A percentile compares a stretch with the other conserved stretches of the same genome.
Conservation (phyloP, 2,329 filamentous ascomycete genomes). For the Raffaelea albimanens region DNA sequence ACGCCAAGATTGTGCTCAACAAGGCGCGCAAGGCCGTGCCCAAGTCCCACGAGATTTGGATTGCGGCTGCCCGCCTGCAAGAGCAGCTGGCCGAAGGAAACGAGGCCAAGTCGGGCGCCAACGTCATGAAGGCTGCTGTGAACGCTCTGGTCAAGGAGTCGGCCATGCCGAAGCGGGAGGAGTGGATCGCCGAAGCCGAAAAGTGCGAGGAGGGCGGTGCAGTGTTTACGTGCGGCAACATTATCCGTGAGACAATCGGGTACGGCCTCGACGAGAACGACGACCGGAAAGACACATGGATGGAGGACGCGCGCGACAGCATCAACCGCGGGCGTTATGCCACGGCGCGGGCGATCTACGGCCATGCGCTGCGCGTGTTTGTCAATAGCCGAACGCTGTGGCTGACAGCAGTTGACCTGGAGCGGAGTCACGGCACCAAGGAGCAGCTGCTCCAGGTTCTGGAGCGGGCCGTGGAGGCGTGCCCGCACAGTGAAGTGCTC, state of each 20-base stretch:
- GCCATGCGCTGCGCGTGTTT: slow-evolving; percentile 83
- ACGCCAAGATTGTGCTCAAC: slow-evolving; percentile 91
- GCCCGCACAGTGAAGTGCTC: slow-evolving; percentile 79
- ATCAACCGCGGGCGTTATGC: slow-evolving; percentile 76
- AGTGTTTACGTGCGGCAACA: slow-evolving; percentile 74
- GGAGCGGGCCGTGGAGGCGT: slow-evolving; percentile 89
- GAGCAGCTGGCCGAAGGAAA: slow-evolving; percentile 69
- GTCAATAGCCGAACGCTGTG: slow-evolving; percentile 80
- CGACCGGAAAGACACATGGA: slow-evolving; percentile 90
- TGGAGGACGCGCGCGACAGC: slow-evolving; percentile 80
- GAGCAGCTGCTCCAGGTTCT: slow-evolving; percentile 77
- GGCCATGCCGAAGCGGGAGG: slow-evolving; percentile 93
- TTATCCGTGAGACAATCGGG: slow-evolving; percentile 85
- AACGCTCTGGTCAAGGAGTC: slow-evolving; percentile 82
- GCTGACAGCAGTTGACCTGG: slow-evolving; percentile 83
- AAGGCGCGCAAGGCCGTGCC: slow-evolving; percentile 89
- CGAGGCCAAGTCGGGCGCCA: slow-evolving; percentile 54
- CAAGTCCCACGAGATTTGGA: slow-evolving; percentile 92
- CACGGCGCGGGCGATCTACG: slow-evolving; percentile 88
- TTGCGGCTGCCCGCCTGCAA: slow-evolving; percentile 83
- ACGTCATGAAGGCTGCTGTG: slow-evolving; percentile 90
- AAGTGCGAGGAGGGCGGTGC: slow-evolving; percentile 90
- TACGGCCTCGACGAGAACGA: slow-evolving; percentile 94
- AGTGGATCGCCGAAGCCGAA: slow-evolving; percentile 93
- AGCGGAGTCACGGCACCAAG: slow-evolving; percentile 78